phyloP scores from a whole-genome alignment of 176 grass and related monocot genomes.

The Hordeum marinum region DNA sequence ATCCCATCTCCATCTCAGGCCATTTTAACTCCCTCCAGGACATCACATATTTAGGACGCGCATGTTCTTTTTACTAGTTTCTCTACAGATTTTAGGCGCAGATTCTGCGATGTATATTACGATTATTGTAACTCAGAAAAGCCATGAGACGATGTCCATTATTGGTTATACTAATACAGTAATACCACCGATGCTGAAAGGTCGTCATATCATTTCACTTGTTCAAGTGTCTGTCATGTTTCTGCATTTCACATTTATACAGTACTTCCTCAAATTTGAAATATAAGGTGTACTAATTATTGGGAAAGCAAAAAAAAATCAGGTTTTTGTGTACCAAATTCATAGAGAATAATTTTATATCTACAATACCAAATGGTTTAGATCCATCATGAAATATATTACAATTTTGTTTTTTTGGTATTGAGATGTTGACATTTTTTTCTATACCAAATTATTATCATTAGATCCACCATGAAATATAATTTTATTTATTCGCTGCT shows the following conservation, averaged over 20 bases:
- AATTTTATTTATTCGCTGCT: too few relatives aligned
- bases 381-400: too few relatives aligned
- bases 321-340: too few relatives aligned
- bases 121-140: constrained; percentile 9
- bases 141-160: background rate
- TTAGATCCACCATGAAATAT: too few relatives aligned
- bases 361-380: too few relatives aligned
- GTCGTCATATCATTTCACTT: background rate
- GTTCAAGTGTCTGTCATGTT: background rate
- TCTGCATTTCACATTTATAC: background rate
- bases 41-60: background rate
- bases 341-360: too few relatives aligned
- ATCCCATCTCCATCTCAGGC: background rate
- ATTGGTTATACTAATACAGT: background rate
- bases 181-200: background rate
- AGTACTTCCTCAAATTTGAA: background rate
- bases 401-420: too few relatives aligned
- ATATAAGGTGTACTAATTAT: too few relatives aligned
- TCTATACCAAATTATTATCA: too few relatives aligned
- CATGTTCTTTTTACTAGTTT: constrained; percentile 21
- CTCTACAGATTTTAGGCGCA: background rate
- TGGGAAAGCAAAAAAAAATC: too few relatives aligned
- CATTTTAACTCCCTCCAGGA: constrained; percentile 5
- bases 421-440: too few relatives aligned
- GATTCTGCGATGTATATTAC: constrained; percentile 31